These are phyloP conservation scores for Hypoxylon sp. DNA, from an alignment of 2,329 filamentous ascomycete genomes.

Conservation along the genomic window DNA sequence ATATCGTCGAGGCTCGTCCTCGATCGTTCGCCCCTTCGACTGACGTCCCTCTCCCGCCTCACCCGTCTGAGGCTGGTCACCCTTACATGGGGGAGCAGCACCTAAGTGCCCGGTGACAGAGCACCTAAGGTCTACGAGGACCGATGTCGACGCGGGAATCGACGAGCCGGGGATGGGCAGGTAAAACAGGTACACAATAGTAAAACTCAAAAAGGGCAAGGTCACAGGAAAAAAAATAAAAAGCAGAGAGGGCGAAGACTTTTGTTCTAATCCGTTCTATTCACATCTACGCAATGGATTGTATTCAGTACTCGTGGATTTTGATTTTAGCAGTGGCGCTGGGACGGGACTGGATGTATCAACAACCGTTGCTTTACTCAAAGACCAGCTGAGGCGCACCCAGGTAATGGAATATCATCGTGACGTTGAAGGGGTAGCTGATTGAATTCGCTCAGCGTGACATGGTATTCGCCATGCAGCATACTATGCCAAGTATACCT, in stretches of 20 bases:
- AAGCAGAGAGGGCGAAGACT: not conserved
- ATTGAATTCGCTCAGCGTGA: too few relatives aligned
- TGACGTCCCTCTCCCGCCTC: constrained; percentile 54
- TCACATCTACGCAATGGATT: constrained; percentile 5
- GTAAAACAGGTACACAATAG: not conserved
- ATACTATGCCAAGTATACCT: too few relatives aligned
- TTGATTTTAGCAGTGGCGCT: constrained; percentile 21
- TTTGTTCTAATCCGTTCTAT: constrained; percentile 4
- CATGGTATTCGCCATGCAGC: too few relatives aligned
- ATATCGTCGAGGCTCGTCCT: constrained; percentile 73
- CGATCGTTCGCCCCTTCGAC: constrained; percentile 61
- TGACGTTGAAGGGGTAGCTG: constrained; percentile 1
- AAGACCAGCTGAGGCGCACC: not conserved
- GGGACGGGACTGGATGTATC: not conserved
- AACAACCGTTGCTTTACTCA: not conserved
- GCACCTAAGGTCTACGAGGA: not conserved
- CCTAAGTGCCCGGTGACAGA: constrained; percentile 18
- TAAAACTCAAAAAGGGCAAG: not conserved
- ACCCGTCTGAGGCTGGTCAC: constrained; percentile 56
- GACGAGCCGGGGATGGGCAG: not conserved
- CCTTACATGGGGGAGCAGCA: constrained; percentile 2
- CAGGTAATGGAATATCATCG: not conserved
- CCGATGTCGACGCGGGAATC: not conserved
- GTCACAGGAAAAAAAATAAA: not conserved
- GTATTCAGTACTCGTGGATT: constrained; percentile 10